Base-by-base conservation (phyloP, 2,329 filamentous ascomycete genomes). In the Colletotrichum tabaci region DNA sequence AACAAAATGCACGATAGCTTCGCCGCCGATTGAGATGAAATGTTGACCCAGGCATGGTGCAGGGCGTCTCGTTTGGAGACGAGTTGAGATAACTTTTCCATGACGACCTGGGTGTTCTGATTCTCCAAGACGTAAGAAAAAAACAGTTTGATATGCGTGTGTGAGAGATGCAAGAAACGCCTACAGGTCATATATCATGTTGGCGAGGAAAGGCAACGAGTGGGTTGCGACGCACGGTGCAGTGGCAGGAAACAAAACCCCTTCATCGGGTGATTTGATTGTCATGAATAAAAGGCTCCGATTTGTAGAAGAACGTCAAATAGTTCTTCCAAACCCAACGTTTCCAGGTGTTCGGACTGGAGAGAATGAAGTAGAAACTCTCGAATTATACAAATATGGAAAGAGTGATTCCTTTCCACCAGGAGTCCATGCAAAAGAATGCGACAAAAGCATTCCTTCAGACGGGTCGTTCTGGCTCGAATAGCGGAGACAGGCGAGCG, bases 11-110 rank as follows among this genome's bases (percentile, higher is more conserved):
- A 10, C n/a, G 26, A 50, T 52, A 62, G 60, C 30, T 13, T 6
- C 18, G 9, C 47, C 46, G 60, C n/a, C 12, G 46, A 50, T 62
- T 62, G 60, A 42, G 60, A n/a, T 23, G 60, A 62, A 3, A 62
- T 8, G 30, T n/a, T 23, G 3, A 12, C 60, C 47, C 30, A 62
- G 47, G 35, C 21, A 7, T 13, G 35, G n/a, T 62, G 46, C 47
- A 62, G 10, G 6, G 47, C 46, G 12, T 44, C 47, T 50, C 26
- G 26, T 13, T 40, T 42, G 23, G 35, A 26, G n/a, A 30, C 26
- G 5, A 30, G 26, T 5, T 30, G 26, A 30, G 26, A 6, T 6
- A 30, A 1, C 4, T 30, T 30, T 44, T 62, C 60, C 60, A 62
- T 52, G 12, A 21, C 26, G 21, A 26, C n/a, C 46, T 8, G 30